Evolutionary conservation across 1,139 yeast genomes (phyloP).

Genomic region (Candida albicans): DNA sequence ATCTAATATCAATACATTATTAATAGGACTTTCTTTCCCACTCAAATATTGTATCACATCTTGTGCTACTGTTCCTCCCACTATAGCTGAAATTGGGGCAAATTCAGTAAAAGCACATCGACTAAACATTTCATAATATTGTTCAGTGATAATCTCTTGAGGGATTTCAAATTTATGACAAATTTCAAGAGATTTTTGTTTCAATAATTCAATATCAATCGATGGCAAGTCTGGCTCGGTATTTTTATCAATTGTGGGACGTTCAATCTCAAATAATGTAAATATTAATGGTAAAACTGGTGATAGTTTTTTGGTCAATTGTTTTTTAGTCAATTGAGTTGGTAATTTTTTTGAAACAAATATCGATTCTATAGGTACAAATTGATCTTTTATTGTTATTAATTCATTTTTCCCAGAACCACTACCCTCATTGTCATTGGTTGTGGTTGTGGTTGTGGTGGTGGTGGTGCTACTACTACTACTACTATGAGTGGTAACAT

Average conservation of each 20-base stretch:
- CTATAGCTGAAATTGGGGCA: conserved; percentile 81
- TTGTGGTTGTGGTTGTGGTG: too few species aligned
- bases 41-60: conserved; percentile 85
- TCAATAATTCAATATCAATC: conserved; percentile 35
- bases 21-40: conserved; percentile 75
- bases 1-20: conserved; percentile 77
- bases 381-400: conserved; percentile 57
- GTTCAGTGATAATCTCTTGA: conserved; percentile 33
- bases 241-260: conserved; percentile 29
- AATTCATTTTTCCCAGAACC: conserved; percentile 44
- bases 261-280: conserved; percentile 48
- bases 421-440: conserved; percentile 7
- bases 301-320: conserved; percentile 52
- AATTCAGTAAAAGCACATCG: conserved; percentile 66
- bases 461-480: too few species aligned
- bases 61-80: conserved; percentile 91
- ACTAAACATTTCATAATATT: conserved; percentile 40
- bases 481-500: conserved; percentile 36
- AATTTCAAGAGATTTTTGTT: conserved; percentile 20
- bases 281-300: conserved; percentile 63
- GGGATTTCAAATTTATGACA: conserved; percentile 39
- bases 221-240: not conserved
- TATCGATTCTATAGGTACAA: conserved; percentile 32
- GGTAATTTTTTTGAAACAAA: conserved; percentile 42
- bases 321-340: conserved; percentile 51